phyloP scores from a whole-genome alignment of 139 green algal species.

The Picochlorum sp. region DNA sequence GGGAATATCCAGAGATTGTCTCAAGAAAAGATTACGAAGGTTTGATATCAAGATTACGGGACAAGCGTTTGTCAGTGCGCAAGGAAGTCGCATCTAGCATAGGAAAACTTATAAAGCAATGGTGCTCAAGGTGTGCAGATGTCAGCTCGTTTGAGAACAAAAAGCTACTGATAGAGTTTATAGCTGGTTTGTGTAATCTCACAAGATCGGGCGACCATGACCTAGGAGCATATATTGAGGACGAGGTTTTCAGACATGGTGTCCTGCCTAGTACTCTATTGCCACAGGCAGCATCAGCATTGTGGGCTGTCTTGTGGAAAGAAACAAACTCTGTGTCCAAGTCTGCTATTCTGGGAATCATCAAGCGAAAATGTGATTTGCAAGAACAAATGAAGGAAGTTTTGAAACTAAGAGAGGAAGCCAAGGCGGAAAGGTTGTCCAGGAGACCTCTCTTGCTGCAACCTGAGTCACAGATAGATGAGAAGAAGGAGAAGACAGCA shows the following conservation, averaged over 20 bases:
- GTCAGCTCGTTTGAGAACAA: background rate
- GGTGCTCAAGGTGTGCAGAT: background rate
- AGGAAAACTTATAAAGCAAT: background rate
- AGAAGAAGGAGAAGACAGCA: background rate
- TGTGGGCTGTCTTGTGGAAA: slow-evolving; percentile 34
- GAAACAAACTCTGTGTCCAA: background rate
- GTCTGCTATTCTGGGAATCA: background rate
- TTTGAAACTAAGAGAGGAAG: slow-evolving; percentile 7
- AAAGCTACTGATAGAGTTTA: background rate
- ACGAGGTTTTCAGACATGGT: slow-evolving; percentile 27
- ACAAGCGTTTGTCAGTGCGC: slow-evolving; percentile 53
- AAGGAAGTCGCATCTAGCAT: slow-evolving; percentile 31
- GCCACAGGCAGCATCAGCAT: slow-evolving; percentile 7
- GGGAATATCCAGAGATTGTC: slow-evolving; percentile 7
- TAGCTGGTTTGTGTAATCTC: slow-evolving; percentile 5
- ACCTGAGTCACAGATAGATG: too few relatives aligned
- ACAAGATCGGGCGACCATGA: slow-evolving; percentile 23
- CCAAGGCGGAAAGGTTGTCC: slow-evolving; percentile 3
- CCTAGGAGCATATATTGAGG: slow-evolving; percentile 21
- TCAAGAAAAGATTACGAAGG: slow-evolving; percentile 2
- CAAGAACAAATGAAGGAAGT: slow-evolving; percentile 25
- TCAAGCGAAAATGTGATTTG: slow-evolving; percentile 10
- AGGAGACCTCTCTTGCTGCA: background rate
- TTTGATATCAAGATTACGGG: slow-evolving; percentile 38
- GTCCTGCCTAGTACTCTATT: slow-evolving; percentile 41